A percentile compares a stretch with the other conserved stretches of the same genome.
These are phyloP conservation scores for Digitaria exilis DNA, from an alignment of 202 grass and related monocot genomes.

Conservation along the genomic window DNA sequence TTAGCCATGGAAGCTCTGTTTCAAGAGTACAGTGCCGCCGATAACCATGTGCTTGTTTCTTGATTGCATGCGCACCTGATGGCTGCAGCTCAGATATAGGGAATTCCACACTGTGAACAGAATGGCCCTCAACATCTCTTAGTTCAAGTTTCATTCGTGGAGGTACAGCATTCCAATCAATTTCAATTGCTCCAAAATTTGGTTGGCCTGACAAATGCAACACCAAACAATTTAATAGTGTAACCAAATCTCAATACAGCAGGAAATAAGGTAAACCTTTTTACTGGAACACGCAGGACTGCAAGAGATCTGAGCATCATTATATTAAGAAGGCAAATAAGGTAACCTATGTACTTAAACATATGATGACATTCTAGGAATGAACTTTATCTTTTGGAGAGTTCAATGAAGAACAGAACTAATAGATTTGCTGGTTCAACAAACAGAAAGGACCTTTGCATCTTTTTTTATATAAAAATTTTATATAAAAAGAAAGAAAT, in stretches of 20 bases:
- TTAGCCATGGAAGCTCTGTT: constrained; percentile 61
- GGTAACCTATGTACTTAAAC: constrained; percentile 13
- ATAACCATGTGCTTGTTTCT: constrained; percentile 20
- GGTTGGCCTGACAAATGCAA: constrained; percentile 60
- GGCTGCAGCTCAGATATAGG: constrained; percentile 60
- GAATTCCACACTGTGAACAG: constrained; percentile 64
- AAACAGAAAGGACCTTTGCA: not conserved
- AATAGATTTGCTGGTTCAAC: constrained; percentile 1
- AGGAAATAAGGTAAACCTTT: too few species aligned
- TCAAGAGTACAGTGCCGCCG: constrained; percentile 58
- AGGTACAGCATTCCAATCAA: constrained; percentile 70
- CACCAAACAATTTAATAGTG: not conserved
- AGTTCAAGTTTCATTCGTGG: constrained; percentile 68
- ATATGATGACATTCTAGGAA: not conserved
- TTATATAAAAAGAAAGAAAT: constrained; percentile 1
- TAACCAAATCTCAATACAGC: not conserved
- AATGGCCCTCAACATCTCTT: constrained; percentile 58
- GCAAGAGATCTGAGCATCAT: not conserved
- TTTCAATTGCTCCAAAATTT: constrained; percentile 91
- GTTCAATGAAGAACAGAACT: constrained; percentile 7
- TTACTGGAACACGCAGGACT: too few species aligned
- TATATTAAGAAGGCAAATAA: not conserved
- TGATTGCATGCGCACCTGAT: constrained; percentile 6
- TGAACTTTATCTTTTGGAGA: not conserved
- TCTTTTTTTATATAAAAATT: too few species aligned